Evolutionary conservation across 768 basidiomycete genomes (phyloP), one percentile per base, ranked within the genome.

Genomic region (Cystofilobasidium ferigula): DNA sequence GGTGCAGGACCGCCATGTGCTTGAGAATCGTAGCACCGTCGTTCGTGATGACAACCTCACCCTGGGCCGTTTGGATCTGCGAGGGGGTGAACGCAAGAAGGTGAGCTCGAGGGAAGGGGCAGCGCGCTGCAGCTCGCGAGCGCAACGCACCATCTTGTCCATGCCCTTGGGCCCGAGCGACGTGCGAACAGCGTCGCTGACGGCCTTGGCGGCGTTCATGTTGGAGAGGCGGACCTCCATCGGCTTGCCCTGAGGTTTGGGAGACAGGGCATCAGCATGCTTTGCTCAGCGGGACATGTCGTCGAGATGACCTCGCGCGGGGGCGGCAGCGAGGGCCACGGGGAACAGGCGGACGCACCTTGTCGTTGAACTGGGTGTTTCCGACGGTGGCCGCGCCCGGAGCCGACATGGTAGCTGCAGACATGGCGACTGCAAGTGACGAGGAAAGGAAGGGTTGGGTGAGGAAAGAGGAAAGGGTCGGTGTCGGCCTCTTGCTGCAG

Each of bases 21-120:
- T 90, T 89, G 63, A 99, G 79, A 71, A 99, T 99, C 14, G 95
- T 99, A 9, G 95, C 95, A 24, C 95, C 95, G 77, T 99, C 95
- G 76, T 99, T 99, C 12, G 95, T 98, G 71, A 99, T 89, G 72
- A 98, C 87, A 22, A 94, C 90, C 76, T 99, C 94, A 69, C 93
- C 93, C 76, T 91, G 90, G 10, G 89, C 78, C 8, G 92, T 95
- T 84, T 92, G 90, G 74, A 97, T 97, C 94, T 95, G 68, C 40
- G 35, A 58, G 35, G 61, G 69, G 48, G 62, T 62, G 35, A n/a
- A 57, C 24, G 34, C 36, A 22, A 62, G 24, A 53, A 18, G 32
- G 43, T 42, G 30, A 20, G 32, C 22, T 30, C 57, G 26, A 38
- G 57, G 22, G 28, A 40, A 59, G 56, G 42, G 61, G 54, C 43